Base-by-base conservation (phyloP, 495 filamentous ascomycete genomes). In the Talaromyces trachyspermus region DNA sequence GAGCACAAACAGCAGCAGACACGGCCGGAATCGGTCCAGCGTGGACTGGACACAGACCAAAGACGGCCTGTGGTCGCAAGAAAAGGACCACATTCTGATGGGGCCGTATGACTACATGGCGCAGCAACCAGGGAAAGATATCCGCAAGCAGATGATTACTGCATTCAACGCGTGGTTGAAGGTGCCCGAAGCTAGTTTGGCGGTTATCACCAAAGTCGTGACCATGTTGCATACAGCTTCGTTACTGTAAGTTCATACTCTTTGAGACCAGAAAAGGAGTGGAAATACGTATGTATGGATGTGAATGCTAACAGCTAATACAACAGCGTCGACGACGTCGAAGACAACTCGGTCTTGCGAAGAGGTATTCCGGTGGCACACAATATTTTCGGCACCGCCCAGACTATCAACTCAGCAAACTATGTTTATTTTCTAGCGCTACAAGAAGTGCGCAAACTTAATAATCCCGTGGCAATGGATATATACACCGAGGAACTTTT, bases 361-460 rank as follows among this genome's bases (percentile, higher is more conserved):
- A 82, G 92, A 49, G 94, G 92, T 20, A 72, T 89, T 26, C 92
- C 92, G 7, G 92, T 96, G 26, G 89, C 92, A 1, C 89, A 99
- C 67, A 81, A 74, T 60, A 97, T 99, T 51, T 99, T 95, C 58
- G 92, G 92, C 49, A 85, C 86, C 0, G 86, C 92, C 4, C 92
- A 97, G 62, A 95, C 94, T 30, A 95, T 98, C 64, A 98, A 97
- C 69, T 87, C 83, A 17, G 89, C 91, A 43, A 98, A 98, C 68
- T 98, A 97, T 62, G 79, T 95, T 46, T 97, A 97, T 70, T 97
- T 98, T 58, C 75, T 78, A 49, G 92, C 92, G 0, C 73, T 97
- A 18, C 81, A 87, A 53, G 86, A 91, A 63, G 65, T 95, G 1
- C 74, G 81, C 49, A 85, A 86, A 57, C 77, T 97, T 26, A 62